These are phyloP conservation scores for Phialophora chinensis DNA, from an alignment of 2,329 filamentous ascomycete species.

Conservation along the genomic window DNA sequence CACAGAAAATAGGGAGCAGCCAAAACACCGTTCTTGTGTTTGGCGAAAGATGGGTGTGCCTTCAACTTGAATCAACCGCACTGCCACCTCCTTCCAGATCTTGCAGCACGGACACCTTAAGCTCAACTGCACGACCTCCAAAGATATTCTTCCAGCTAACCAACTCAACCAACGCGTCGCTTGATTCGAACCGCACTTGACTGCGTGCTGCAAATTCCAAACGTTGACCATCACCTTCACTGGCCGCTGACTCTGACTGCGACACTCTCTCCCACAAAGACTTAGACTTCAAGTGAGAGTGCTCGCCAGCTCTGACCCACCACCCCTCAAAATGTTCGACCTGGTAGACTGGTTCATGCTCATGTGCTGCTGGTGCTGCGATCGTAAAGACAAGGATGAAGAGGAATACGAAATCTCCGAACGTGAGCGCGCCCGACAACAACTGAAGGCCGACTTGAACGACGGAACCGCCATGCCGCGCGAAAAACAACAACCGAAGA, in stretches of 20 bases:
- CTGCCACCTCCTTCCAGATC: constrained; percentile 1
- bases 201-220: neutral
- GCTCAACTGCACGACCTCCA: neutral
- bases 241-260: neutral
- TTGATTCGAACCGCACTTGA: neutral
- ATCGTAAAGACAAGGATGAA: constrained; percentile 20
- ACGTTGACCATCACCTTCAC: neutral
- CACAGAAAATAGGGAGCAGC: neutral
- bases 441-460: constrained; percentile 9
- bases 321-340: constrained; percentile 16
- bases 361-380: constrained; percentile 31
- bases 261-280: neutral
- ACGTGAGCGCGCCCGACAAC: neutral
- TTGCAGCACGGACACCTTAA: neutral
- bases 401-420: constrained; percentile 23
- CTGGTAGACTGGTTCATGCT: constrained; percentile 25
- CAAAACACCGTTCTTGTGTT: neutral
- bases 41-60: neutral
- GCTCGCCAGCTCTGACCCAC: neutral
- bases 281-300: neutral
- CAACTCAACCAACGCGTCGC: neutral
- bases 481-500: constrained; percentile 12
- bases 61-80: neutral
- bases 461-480: neutral
- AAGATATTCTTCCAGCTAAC: neutral